These are phyloP conservation scores for Boletus smithii DNA, from an alignment of 1,284 basidiomycete species.

Conservation along the genomic window DNA sequence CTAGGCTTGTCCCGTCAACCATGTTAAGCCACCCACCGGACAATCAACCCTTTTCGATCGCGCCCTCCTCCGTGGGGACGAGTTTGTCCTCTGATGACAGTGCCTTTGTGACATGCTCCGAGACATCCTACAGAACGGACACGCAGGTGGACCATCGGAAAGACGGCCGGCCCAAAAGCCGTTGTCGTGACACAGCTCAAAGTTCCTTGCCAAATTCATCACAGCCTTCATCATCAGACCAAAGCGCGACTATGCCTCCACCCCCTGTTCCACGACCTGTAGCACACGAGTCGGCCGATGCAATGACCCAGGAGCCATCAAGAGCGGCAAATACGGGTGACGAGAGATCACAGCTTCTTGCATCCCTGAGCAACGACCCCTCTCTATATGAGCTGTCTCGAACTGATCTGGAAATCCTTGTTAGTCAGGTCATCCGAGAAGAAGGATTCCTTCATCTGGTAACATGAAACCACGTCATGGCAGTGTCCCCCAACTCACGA, in stretches of 20 bases:
- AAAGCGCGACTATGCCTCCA: constrained; percentile 28
- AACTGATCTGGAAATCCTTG: constrained; percentile 44
- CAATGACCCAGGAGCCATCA: constrained; percentile 2
- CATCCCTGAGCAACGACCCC: constrained; percentile 40
- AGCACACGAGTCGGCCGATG: constrained; percentile 4
- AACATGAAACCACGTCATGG: constrained; percentile 7
- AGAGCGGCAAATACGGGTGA: constrained; percentile 2
- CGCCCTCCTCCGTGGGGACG: constrained; percentile 11
- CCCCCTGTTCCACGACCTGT: constrained; percentile 19
- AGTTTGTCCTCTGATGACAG: constrained; percentile 30
- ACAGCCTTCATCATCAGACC: constrained; percentile 29
- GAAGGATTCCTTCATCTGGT: constrained; percentile 55
- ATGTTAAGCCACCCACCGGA: neutral
- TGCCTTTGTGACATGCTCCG: constrained; percentile 31
- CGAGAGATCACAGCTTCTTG: constrained; percentile 30
- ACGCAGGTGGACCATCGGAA: constrained; percentile 3
- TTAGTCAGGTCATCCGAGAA: constrained; percentile 53
- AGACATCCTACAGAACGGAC: constrained; percentile 18
- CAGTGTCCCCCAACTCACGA: constrained; percentile 18
- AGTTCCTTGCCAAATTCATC: constrained; percentile 35
- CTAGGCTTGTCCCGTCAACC: neutral
- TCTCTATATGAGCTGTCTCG: constrained; percentile 47
- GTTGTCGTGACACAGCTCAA: constrained; percentile 6
- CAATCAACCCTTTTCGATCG: constrained; percentile 1
- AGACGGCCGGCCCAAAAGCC: neutral